Conservation (phyloP, 805 yeast genomes). For the Danielozyma ontarioensis region DNA sequence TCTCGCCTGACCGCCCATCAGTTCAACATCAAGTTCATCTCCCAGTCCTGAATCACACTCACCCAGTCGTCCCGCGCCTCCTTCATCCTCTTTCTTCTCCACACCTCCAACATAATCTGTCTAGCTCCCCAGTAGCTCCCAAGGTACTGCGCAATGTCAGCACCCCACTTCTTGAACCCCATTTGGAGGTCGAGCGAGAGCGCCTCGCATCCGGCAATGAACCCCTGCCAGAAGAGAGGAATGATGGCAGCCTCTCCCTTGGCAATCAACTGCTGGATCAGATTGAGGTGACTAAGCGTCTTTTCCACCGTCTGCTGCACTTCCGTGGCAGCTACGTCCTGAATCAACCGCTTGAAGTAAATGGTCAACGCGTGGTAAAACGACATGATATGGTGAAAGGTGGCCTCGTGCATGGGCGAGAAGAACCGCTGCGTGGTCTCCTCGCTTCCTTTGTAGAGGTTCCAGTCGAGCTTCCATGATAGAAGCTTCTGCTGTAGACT, state of each 20-base stretch:
- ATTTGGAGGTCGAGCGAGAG: conserved; percentile 51
- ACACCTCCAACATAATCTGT: conserved; percentile 79
- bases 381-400: conserved; percentile 75
- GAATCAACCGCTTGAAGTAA: conserved; percentile 63
- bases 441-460: conserved; percentile 30
- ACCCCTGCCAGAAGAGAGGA: conserved; percentile 87
- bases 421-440: conserved; percentile 31
- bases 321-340: conserved; percentile 47
- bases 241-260: conserved; percentile 54
- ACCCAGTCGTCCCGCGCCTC: conserved; percentile 69
- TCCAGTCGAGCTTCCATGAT: conserved; percentile 77
- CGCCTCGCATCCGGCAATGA: conserved; percentile 82
- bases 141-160: conserved; percentile 45
- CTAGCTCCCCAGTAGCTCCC: conserved; percentile 87
- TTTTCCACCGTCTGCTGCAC: conserved; percentile 59
- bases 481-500: conserved; percentile 43
- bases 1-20: too few relatives aligned
- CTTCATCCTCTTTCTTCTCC: conserved; percentile 65
- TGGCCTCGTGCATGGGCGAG: conserved; percentile 60
- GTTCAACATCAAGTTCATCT: conserved; percentile 72
- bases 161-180: conserved; percentile 71
- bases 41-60: conserved; percentile 77
- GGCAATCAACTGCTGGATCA: conserved; percentile 53
- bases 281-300: conserved; percentile 59
- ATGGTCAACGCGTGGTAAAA: conserved; percentile 69